phyloP scores from a whole-genome alignment of 2,329 filamentous ascomycete species.

The Penicillium psychrosexuale region DNA sequence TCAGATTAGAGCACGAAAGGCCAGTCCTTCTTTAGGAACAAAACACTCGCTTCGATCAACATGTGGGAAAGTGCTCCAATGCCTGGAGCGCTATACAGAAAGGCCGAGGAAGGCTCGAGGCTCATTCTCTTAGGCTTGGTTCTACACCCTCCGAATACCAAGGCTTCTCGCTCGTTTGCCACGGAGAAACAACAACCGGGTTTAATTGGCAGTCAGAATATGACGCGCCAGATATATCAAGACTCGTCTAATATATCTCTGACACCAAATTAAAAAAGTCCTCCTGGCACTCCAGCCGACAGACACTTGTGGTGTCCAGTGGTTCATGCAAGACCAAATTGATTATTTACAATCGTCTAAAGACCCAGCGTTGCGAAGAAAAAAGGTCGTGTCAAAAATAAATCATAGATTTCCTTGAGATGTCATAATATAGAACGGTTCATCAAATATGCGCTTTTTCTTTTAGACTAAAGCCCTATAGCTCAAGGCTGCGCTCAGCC shows the following conservation, averaged over 20 bases:
- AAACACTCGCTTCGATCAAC: background rate
- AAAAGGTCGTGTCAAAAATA: background rate
- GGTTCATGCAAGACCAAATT: background rate
- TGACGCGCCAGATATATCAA: background rate
- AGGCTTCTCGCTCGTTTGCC: background rate
- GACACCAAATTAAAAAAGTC: background rate
- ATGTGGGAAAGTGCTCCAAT: background rate
- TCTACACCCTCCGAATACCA: background rate
- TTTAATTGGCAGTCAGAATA: background rate
- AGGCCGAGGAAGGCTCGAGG: background rate
- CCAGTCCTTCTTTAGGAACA: background rate
- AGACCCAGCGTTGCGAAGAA: background rate
- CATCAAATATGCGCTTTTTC: constrained; percentile 6
- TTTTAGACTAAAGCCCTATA: constrained; percentile 10
- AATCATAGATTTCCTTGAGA: background rate
- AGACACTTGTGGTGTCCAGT: background rate
- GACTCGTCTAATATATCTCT: background rate
- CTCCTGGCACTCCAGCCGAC: background rate
- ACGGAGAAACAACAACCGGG: background rate
- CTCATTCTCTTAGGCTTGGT: background rate
- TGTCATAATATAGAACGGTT: background rate
- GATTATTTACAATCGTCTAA: background rate
- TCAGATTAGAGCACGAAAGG: background rate
- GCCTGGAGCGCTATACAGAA: background rate
- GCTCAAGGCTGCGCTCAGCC: constrained; percentile 54